These are phyloP conservation scores for Phaffia rhodozyma DNA, from an alignment of 1,284 basidiomycete genomes.

Conservation along the genomic window DNA sequence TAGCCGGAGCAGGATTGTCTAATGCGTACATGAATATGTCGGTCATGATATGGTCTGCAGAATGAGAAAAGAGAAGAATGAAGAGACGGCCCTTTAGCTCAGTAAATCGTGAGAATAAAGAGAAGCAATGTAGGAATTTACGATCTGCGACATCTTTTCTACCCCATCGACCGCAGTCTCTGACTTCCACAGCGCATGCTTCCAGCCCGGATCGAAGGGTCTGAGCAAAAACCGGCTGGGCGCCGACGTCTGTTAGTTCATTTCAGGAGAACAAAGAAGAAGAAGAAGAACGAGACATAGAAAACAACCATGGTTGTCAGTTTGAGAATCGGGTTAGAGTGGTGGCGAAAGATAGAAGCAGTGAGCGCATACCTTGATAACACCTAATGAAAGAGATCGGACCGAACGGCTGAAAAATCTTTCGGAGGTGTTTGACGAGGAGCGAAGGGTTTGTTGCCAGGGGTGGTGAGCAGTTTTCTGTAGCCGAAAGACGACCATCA, in stretches of 20 bases:
- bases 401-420: conserved; percentile 2
- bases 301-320: too few relatives aligned
- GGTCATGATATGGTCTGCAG: conserved; percentile 11
- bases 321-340: too few relatives aligned
- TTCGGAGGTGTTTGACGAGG: conserved; percentile 7
- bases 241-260: conserved; percentile 14
- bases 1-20: conserved; percentile 11
- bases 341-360: too few relatives aligned
- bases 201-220: conserved; percentile 12
- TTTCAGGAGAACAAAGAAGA: too few relatives aligned
- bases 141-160: conserved; percentile 2
- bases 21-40: conserved; percentile 9
- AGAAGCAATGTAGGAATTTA: background rate
- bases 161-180: conserved; percentile 15
- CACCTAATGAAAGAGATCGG: conserved; percentile 7
- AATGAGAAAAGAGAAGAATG: background rate
- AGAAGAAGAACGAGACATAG: too few relatives aligned
- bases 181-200: conserved; percentile 12
- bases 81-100: too few relatives aligned
- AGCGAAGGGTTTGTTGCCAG: conserved; percentile 8
- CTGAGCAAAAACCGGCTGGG: conserved; percentile 7
- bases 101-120: too few relatives aligned
- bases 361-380: conserved; percentile 4
- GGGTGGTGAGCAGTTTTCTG: conserved; percentile 15
- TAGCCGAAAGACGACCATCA: too few relatives aligned